Evolutionary conservation across 2,329 filamentous ascomycete genomes (phyloP), one percentile per base, ranked within the genome.

Genomic region (Acephala macrosclerotiorum): DNA sequence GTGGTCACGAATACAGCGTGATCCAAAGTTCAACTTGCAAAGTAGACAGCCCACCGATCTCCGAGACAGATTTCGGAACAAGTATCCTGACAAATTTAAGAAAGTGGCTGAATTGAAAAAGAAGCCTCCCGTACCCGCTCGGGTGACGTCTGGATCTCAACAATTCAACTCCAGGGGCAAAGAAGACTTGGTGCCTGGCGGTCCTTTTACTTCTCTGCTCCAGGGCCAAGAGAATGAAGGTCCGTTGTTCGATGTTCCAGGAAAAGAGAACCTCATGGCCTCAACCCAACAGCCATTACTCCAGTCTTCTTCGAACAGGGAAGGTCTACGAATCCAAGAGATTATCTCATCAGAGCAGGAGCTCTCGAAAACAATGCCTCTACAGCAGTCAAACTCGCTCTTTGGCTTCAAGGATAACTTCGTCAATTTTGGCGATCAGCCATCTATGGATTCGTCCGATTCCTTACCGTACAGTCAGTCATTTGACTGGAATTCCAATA

Each of bases 1-100:
- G 9, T 90, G 88, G 88, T 89, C 87, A 60, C 87, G 85, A 74
- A 90, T 90, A 22, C 87, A 89, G 73, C 82, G 87, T 40, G 87
- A 90, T 66, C 76, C 83, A 16, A 80, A 80, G 33, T 89, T 87
- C 75, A 80, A 87, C 66, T 78, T 90, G n/a, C 82, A 84, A 4
- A 84, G 76, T 65, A 80, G 88, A 53, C 85, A 88, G 68, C 87
- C 88, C 0, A 90, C 87, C 0, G 88, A 90, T 72, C 75, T 90
- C 60, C 81, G 88, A 67, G 88, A 90, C 68, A 82, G 88, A 25
- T 82, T 89, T 36, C 83, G 88, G 51, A 90, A 90, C 76, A 89
- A 88, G 70, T 88, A 88, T 69, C 85, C 86, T 2, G 83, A 83
- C 16, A 83, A 86, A 36, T 89, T 65, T 81, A 83, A 69, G 25